Evolutionary conservation across 768 basidiomycete species (phyloP).

Genomic region (Podaxis sp.): DNA sequence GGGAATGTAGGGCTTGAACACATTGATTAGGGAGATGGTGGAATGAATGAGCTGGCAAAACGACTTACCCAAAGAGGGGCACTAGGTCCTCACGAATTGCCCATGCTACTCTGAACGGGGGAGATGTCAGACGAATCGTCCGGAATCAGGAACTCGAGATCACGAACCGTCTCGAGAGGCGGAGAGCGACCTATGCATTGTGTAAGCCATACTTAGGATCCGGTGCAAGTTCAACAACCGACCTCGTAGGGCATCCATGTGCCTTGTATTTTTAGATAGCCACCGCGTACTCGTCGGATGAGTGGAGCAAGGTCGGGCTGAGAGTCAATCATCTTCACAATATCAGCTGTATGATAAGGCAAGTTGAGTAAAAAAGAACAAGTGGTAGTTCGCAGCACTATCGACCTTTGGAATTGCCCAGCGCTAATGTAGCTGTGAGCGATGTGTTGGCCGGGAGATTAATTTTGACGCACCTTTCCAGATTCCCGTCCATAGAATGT

Average conservation of each 20-base stretch:
- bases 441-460: neutral
- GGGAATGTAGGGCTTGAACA: conserved; percentile 74
- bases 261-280: conserved; percentile 90
- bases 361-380: conserved; percentile 9
- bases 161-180: conserved; percentile 74
- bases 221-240: conserved; percentile 21
- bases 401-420: conserved; percentile 86
- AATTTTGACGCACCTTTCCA: conserved; percentile 74
- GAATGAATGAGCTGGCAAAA: conserved; percentile 5
- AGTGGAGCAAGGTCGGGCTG: conserved; percentile 84
- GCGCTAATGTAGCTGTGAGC: conserved; percentile 41
- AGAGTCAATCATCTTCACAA: conserved; percentile 90
- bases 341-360: conserved; percentile 60
- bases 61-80: conserved; percentile 79
- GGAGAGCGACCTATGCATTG: conserved; percentile 65
- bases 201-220: neutral
- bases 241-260: conserved; percentile 95
- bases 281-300: conserved; percentile 82
- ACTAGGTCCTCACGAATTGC: conserved; percentile 82
- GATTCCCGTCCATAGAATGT: conserved; percentile 90
- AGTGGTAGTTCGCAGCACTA: conserved; percentile 12
- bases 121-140: conserved; percentile 16
- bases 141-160: conserved; percentile 10
- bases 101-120: conserved; percentile 72
- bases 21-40: neutral